phyloP scores from a whole-genome alignment of 169 alveolate species.

The Theileria parva region DNA sequence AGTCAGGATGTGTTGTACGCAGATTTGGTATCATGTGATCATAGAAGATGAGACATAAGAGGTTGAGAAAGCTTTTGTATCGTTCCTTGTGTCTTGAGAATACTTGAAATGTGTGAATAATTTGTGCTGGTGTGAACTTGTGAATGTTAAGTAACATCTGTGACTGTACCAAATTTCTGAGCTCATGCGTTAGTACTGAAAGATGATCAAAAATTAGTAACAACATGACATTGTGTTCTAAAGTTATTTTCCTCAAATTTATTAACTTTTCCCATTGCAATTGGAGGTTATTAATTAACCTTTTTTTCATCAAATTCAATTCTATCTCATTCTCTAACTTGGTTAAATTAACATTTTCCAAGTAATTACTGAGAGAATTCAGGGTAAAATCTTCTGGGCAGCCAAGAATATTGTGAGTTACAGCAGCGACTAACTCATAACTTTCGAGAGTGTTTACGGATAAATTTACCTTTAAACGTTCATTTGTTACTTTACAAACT shows the following conservation, averaged over 20 bases:
- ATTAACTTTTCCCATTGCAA: slow-evolving; percentile 22
- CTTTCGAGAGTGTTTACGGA: slow-evolving; percentile 26
- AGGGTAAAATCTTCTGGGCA: background rate
- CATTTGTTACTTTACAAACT: slow-evolving; percentile 34
- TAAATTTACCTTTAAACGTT: slow-evolving; percentile 23
- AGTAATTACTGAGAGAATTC: background rate
- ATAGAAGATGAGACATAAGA: slow-evolving; percentile 54
- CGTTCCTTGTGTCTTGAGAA: slow-evolving; percentile 28
- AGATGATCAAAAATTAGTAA: slow-evolving; percentile 34
- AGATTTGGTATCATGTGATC: slow-evolving; percentile 55
- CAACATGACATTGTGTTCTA: slow-evolving; percentile 21
- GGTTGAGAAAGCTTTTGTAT: slow-evolving; percentile 35
- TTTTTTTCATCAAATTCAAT: background rate
- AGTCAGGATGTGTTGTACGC: too few relatives aligned
- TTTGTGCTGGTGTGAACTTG: slow-evolving; percentile 42
- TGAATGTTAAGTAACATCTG: slow-evolving; percentile 28
- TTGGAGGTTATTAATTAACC: background rate
- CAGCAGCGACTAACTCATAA: slow-evolving; percentile 11
- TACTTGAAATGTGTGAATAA: slow-evolving; percentile 35
- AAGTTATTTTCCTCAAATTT: background rate
- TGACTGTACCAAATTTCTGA: slow-evolving; percentile 22
- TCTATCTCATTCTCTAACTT: background rate
- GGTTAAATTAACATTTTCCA: background rate
- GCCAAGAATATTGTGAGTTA: background rate
- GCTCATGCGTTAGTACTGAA: slow-evolving; percentile 3